A percentile compares a stretch with the other conserved stretches of the same genome.
phyloP scores from a whole-genome alignment of 768 basidiomycete genomes.

The Coprinopsis strossmayeri region DNA sequence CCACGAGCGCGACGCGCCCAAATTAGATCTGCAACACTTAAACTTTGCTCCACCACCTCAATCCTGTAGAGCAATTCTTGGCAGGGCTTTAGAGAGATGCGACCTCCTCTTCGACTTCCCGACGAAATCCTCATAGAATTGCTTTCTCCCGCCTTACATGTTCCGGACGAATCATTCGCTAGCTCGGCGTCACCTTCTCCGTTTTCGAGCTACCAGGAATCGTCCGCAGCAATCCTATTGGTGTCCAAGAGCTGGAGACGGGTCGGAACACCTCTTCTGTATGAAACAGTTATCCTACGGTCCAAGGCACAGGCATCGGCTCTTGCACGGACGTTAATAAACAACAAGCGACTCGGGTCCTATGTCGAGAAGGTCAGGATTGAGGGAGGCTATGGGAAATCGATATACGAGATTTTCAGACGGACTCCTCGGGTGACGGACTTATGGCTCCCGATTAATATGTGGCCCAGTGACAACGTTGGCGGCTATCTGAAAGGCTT shows the following conservation, averaged over 20 bases:
- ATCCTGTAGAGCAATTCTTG: too few species aligned
- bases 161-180: slow-evolving; percentile 14
- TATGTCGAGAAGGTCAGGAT: slow-evolving; percentile 19
- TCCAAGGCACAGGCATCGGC: slow-evolving; percentile 21
- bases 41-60: too few species aligned
- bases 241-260: slow-evolving; percentile 22
- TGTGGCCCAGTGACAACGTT: slow-evolving; percentile 4
- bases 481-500: neutral
- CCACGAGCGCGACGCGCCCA: too few species aligned
- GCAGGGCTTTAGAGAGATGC: too few species aligned
- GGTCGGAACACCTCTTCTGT: slow-evolving; percentile 20
- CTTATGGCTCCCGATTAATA: slow-evolving; percentile 1
- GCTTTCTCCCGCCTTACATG: too few species aligned
- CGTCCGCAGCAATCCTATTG: slow-evolving; percentile 16
- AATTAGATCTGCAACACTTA: too few species aligned
- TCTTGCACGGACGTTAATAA: slow-evolving; percentile 13
- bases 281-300: slow-evolving; percentile 19
- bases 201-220: slow-evolving; percentile 11
- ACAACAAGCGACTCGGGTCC: slow-evolving; percentile 11
- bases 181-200: slow-evolving; percentile 12
- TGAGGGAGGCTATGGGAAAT: slow-evolving; percentile 17
- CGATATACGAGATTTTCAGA: neutral
- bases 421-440: neutral
- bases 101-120: too few species aligned
- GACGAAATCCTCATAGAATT: too few species aligned